phyloP scores from a whole-genome alignment of 164 flowering plant genomes.

The Chimonanthus praecox region DNA sequence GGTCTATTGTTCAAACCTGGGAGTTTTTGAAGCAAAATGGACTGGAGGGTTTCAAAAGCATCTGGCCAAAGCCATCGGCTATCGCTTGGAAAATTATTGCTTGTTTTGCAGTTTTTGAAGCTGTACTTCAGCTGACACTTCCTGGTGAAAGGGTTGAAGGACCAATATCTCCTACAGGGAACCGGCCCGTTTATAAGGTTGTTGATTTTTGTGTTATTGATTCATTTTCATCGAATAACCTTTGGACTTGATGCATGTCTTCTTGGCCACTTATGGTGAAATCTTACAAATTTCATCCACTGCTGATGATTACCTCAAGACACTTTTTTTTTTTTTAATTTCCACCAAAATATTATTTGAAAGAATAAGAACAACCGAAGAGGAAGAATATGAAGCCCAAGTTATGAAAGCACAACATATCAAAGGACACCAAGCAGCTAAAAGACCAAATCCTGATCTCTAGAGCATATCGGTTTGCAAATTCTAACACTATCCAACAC shows the following conservation, averaged over 20 bases:
- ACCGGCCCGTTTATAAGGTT: constrained; percentile 92
- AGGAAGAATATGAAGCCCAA: no score
- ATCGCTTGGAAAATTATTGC: constrained; percentile 81
- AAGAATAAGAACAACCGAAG: no score
- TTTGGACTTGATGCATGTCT: background rate
- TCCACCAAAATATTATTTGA: no score
- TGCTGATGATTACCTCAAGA: no score
- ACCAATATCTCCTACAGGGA: constrained; percentile 81
- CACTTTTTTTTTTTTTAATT: no score
- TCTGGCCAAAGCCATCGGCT: constrained; percentile 87
- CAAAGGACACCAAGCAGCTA: no score
- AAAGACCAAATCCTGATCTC: no score
- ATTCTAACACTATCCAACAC: no score
- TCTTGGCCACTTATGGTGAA: no score
- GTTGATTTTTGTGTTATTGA: background rate
- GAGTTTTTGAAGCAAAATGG: constrained; percentile 57
- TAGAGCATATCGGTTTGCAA: no score
- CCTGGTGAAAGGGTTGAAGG: constrained; percentile 96
- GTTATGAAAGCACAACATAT: no score
- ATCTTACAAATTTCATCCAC: no score
- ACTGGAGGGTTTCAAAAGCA: constrained; percentile 52
- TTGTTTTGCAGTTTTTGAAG: constrained; percentile 83
- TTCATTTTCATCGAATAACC: background rate
- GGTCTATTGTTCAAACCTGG: constrained; percentile 62
- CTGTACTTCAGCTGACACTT: constrained; percentile 74